phyloP scores from a whole-genome alignment of 495 filamentous ascomycete species.

The Aspergillus ellipticus region DNA sequence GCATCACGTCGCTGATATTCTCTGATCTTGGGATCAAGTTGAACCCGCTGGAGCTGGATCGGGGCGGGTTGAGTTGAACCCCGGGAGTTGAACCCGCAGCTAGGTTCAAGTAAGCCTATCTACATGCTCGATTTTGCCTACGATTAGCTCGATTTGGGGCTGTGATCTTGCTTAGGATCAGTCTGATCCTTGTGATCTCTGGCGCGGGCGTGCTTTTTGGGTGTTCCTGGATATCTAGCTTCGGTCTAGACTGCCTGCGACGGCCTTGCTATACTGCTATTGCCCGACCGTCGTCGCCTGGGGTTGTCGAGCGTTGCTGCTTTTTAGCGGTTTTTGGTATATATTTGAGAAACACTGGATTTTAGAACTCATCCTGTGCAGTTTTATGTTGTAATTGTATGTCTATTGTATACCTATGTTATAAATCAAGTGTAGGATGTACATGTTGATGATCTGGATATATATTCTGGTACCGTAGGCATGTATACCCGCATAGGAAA shows the following conservation, averaged over 20 bases:
- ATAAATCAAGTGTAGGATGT: background rate
- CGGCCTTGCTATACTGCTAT: background rate
- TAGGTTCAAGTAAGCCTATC: background rate
- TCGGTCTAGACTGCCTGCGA: background rate
- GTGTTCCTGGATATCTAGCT: background rate
- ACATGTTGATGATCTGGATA: background rate
- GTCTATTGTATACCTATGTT: too few species aligned
- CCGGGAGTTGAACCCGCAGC: background rate
- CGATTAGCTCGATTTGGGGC: background rate
- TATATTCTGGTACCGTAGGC: background rate
- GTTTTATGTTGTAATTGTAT: too few species aligned
- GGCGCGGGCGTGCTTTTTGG: background rate
- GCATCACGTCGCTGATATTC: background rate
- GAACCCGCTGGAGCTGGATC: too few species aligned
- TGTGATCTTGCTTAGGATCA: background rate
- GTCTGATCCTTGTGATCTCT: background rate
- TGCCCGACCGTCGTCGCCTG: background rate
- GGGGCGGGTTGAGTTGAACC: background rate
- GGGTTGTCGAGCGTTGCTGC: background rate
- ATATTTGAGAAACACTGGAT: background rate
- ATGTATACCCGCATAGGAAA: background rate
- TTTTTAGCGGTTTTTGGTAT: background rate
- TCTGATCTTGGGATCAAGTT: background rate
- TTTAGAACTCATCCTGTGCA: background rate
- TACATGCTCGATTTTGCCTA: too few species aligned